These are phyloP conservation scores for Syncephalastrum sp. DNA, from an alignment of 371 early-diverging fungal genomes.

Conservation along the genomic window DNA sequence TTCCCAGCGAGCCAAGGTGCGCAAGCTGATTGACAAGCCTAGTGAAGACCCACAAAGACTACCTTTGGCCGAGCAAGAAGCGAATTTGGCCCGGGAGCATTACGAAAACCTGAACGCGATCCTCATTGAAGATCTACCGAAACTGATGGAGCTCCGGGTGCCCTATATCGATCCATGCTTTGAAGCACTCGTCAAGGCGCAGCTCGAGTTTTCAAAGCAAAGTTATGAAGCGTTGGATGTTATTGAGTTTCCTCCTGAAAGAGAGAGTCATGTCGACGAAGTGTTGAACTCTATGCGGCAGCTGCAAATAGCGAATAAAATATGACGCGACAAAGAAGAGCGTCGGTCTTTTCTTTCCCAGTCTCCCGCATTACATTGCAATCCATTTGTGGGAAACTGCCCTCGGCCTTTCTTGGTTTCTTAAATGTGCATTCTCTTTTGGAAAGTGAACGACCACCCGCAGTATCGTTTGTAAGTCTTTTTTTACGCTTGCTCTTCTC, in stretches of 20 bases:
- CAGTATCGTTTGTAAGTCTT: conserved; percentile 50
- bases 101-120: conserved; percentile 81
- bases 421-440: conserved; percentile 62
- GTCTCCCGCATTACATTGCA: too few species aligned
- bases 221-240: conserved; percentile 65
- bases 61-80: conserved; percentile 74
- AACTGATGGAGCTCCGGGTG: conserved; percentile 82
- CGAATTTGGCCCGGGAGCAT: conserved; percentile 63
- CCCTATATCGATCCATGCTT: conserved; percentile 89
- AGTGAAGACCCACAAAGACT: conserved; percentile 67
- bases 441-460: conserved; percentile 54
- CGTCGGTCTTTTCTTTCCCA: conserved; percentile 15
- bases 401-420: conserved; percentile 6
- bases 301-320: too few species aligned
- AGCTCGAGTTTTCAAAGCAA: conserved; percentile 74
- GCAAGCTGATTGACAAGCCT: conserved; percentile 77
- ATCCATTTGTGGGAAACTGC: too few species aligned
- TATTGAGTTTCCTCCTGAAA: conserved; percentile 3
- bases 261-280: too few species aligned
- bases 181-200: conserved; percentile 88
- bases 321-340: conserved; percentile 24
- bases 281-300: too few species aligned
- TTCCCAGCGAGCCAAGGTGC: conserved; percentile 61
- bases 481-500: neutral
- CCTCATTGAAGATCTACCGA: conserved; percentile 84